These are phyloP conservation scores for Ramularia collo-cygni DNA, from an alignment of 2,329 filamentous ascomycete species.

Conservation along the genomic window DNA sequence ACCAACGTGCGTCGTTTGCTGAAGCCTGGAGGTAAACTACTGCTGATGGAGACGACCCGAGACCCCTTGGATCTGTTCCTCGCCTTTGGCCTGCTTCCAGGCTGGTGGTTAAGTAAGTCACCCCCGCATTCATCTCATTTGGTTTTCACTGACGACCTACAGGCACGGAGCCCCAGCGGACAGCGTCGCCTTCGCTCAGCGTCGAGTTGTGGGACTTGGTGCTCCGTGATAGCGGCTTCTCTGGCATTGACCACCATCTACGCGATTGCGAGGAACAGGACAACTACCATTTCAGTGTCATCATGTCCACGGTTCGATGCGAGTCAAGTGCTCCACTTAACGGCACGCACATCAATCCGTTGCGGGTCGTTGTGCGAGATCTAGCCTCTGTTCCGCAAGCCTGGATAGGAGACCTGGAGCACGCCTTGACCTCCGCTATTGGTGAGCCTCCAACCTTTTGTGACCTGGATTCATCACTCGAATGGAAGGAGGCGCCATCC, in stretches of 20 bases:
- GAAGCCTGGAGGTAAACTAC: conserved; percentile 16
- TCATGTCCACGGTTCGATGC: not conserved
- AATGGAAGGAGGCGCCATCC: not conserved
- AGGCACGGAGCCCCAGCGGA: conserved; percentile 27
- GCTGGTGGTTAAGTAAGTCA: conserved; percentile 5
- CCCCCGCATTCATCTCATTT: no score
- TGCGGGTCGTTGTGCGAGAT: not conserved
- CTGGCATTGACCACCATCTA: conserved; percentile 13
- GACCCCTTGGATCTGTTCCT: not conserved
- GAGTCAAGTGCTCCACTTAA: not conserved
- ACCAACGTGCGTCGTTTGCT: conserved; percentile 17
- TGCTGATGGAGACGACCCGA: conserved; percentile 10
- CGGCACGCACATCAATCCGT: not conserved
- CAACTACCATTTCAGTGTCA: not conserved
- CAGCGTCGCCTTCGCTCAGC: conserved; percentile 20
- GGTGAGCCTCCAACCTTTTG: no score
- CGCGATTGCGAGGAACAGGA: not conserved
- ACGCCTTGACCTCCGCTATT: no score
- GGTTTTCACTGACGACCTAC: no score
- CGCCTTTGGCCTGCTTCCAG: conserved; percentile 1
- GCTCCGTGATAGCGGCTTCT: conserved; percentile 29
- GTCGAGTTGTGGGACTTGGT: conserved; percentile 28
- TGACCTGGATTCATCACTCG: no score
- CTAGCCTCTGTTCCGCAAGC: not conserved
- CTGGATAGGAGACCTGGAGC: no score